Conservation (phyloP, 495 filamentous ascomycete genomes). For the Echria macrotheca region DNA sequence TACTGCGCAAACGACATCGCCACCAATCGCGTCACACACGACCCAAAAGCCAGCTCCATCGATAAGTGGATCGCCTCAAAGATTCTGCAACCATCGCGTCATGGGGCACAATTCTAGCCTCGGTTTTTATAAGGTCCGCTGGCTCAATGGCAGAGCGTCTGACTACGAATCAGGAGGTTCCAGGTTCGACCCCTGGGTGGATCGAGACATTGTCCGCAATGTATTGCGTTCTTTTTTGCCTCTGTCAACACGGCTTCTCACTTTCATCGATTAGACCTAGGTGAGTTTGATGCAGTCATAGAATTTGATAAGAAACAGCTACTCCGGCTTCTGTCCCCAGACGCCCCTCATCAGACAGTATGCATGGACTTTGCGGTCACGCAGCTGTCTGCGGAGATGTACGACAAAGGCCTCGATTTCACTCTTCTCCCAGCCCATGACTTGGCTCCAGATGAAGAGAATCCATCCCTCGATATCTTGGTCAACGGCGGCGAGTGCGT, state of each 20-base stretch:
- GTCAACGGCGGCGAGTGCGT: slow-evolving; percentile 1
- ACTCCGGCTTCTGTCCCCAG: neutral
- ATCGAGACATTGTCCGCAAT: slow-evolving; percentile 2
- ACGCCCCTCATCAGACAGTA: neutral
- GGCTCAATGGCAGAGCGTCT: slow-evolving; percentile 14
- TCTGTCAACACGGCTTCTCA: neutral
- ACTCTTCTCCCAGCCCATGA: slow-evolving; percentile 7
- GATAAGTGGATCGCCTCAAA: too few relatives aligned
- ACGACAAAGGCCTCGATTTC: slow-evolving; percentile 4
- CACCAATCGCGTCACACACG: neutral
- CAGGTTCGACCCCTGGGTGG: slow-evolving; percentile 13
- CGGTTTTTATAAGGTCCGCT: too few relatives aligned
- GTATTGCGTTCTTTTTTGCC: neutral
- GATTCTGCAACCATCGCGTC: too few relatives aligned
- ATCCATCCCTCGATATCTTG: slow-evolving; percentile 7
- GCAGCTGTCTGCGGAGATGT: neutral
- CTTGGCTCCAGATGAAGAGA: slow-evolving; percentile 5
- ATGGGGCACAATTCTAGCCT: too few relatives aligned
- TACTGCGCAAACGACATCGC: neutral
- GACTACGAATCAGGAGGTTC: slow-evolving; percentile 14
- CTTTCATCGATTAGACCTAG: neutral
- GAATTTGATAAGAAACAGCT: neutral
- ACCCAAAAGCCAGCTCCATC: too few relatives aligned
- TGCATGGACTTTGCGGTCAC: slow-evolving; percentile 3
- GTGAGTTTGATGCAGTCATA: neutral